Conservation (phyloP, 2,329 filamentous ascomycete species). For the Zasmidium cellare region DNA sequence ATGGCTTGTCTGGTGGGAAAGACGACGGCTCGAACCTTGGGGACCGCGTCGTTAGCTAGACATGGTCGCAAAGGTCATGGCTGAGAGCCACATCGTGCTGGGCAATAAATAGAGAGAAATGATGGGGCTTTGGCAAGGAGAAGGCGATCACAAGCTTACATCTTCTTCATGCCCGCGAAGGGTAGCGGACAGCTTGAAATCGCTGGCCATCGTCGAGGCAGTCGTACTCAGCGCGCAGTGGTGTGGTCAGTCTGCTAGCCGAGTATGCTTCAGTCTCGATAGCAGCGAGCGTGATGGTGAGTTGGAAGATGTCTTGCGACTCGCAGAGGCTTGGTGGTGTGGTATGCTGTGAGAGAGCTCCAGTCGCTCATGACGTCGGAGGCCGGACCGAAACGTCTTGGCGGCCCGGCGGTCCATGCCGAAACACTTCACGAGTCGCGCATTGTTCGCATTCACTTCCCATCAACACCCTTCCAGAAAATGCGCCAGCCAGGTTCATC, state of each 20-base stretch:
- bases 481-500: not conserved
- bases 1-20: constrained; percentile 73
- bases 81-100: not conserved
- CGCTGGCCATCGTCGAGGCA: constrained; percentile 57
- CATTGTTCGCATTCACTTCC: not conserved
- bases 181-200: constrained; percentile 91
- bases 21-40: constrained; percentile 79
- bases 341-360: no score
- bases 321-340: no score
- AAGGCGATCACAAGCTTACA: constrained; percentile 56
- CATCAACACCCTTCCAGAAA: not conserved
- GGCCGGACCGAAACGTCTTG: no score
- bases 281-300: not conserved
- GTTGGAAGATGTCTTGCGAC: no score
- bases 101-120: not conserved
- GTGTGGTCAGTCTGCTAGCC: not conserved
- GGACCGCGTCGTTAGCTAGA: constrained; percentile 20
- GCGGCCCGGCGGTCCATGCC: no score
- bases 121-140: not conserved
- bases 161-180: constrained; percentile 89
- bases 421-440: not conserved
- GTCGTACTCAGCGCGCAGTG: not conserved
- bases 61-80: not conserved
- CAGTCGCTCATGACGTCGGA: no score
- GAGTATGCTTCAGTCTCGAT: not conserved